phyloP scores from a whole-genome alignment of 257 asterid species.

The Gentiana straminea region DNA sequence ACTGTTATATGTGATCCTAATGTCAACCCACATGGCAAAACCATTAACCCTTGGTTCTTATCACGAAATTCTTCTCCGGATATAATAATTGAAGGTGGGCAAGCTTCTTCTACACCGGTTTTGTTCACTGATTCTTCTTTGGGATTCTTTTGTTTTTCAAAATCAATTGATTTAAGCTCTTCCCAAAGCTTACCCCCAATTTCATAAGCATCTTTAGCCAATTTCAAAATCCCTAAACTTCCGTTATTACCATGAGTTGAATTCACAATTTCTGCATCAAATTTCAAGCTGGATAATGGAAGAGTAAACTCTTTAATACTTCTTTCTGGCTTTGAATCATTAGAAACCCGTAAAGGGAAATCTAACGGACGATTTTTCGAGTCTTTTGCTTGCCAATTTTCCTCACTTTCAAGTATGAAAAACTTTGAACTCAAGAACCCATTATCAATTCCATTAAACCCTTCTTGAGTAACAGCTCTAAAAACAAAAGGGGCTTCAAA shows the following conservation, averaged over 20 bases:
- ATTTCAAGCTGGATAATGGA: constrained; percentile 16
- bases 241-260: constrained; percentile 8
- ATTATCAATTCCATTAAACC: constrained; percentile 17
- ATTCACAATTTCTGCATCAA: constrained; percentile 10
- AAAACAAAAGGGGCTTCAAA: constrained; percentile 76
- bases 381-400: constrained; percentile 40
- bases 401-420: constrained; percentile 62
- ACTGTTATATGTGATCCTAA: constrained; percentile 79
- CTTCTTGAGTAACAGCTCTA: constrained; percentile 38
- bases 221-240: constrained; percentile 31
- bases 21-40: constrained; percentile 79
- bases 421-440: constrained; percentile 48
- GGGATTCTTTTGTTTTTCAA: constrained; percentile 7
- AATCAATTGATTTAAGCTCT: constrained; percentile 38
- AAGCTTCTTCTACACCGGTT: constrained; percentile 21
- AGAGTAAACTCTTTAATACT: constrained; percentile 10
- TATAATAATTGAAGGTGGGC: constrained; percentile 55
- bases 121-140: not conserved
- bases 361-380: constrained; percentile 63
- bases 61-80: constrained; percentile 40
- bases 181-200: constrained; percentile 69
- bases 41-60: constrained; percentile 40
- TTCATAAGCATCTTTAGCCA: constrained; percentile 61
- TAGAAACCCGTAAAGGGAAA: constrained; percentile 19
- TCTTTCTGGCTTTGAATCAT: constrained; percentile 30